phyloP scores from a whole-genome alignment of 2,329 filamentous ascomycete genomes.

The Paraphaeosphaeria sporulosa region DNA sequence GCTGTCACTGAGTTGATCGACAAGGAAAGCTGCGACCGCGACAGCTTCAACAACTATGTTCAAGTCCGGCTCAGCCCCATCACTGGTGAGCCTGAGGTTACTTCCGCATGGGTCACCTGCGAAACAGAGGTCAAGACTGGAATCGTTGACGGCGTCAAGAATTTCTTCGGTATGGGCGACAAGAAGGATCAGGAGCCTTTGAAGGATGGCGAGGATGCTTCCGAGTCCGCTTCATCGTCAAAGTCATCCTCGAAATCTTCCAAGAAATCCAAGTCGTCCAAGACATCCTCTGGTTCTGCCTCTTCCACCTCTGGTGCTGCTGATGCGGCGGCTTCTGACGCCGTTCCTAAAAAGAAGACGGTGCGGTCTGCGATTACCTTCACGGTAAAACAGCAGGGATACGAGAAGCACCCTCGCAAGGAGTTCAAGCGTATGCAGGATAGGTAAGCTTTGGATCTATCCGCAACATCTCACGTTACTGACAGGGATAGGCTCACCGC shows the following conservation, averaged over 20 bases:
- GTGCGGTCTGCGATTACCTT: slow-evolving; percentile 62
- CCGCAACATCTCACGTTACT: slow-evolving; percentile 14
- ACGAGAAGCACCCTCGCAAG: slow-evolving; percentile 66
- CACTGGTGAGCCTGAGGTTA: slow-evolving; percentile 81
- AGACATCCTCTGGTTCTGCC: slow-evolving; percentile 51
- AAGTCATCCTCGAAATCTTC: slow-evolving; percentile 47
- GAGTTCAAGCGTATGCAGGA: slow-evolving; percentile 68
- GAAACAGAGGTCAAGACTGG: slow-evolving; percentile 80
- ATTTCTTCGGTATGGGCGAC: slow-evolving; percentile 91
- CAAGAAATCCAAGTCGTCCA: slow-evolving; percentile 42
- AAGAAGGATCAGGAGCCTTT: slow-evolving; percentile 82
- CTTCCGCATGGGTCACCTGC: slow-evolving; percentile 81
- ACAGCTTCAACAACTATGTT: slow-evolving; percentile 82
- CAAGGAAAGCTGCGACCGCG: slow-evolving; percentile 77
- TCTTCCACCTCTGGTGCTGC: slow-evolving; percentile 52
- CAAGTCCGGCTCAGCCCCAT: slow-evolving; percentile 74
- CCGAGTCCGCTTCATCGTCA: slow-evolving; percentile 54
- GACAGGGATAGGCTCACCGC: slow-evolving; percentile 69
- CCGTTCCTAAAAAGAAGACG: slow-evolving; percentile 59
- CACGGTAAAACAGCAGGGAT: slow-evolving; percentile 54
- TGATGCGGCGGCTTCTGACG: slow-evolving; percentile 56
- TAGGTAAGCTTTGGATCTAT: slow-evolving; percentile 40
- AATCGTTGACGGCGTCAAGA: slow-evolving; percentile 93
- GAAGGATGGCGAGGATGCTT: slow-evolving; percentile 58
- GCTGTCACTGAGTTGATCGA: slow-evolving; percentile 81